Percentiles rank a stretch among this genome's conserved stretches.
Evolutionary conservation across 192 early-diverging fungal genomes (phyloP).

Genomic region (Entophlyctis helioformis): DNA sequence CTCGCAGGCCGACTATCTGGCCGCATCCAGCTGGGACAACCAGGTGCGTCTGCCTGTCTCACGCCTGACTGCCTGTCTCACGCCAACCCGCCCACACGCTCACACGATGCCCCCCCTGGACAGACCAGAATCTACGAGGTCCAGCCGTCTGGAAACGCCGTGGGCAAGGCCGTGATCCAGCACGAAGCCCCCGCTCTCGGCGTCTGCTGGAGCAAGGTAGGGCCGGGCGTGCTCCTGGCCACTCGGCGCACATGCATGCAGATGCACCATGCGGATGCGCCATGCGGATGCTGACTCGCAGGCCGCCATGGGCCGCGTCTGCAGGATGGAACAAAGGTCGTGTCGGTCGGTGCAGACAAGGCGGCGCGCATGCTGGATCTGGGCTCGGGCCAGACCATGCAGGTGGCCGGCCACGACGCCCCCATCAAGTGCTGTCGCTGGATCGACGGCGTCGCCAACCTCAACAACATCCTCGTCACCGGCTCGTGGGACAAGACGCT

Average conservation of each 20-base stretch:
- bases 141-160: slow-evolving; percentile 56
- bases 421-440: slow-evolving; percentile 71
- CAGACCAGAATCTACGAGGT: slow-evolving; percentile 93
- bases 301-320: not conserved
- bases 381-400: slow-evolving; percentile 62
- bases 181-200: slow-evolving; percentile 78
- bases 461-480: slow-evolving; percentile 61
- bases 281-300: not conserved
- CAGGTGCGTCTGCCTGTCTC: slow-evolving; percentile 21
- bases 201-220: slow-evolving; percentile 74
- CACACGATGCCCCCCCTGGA: not conserved
- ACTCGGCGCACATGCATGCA: too few species aligned
- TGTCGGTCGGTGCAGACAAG: slow-evolving; percentile 86
- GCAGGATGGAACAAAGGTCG: slow-evolving; percentile 81
- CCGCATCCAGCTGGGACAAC: slow-evolving; percentile 87
- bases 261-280: not conserved
- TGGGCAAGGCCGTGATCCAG: slow-evolving; percentile 65
- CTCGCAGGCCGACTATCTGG: slow-evolving; percentile 68
- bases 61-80: not conserved
- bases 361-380: slow-evolving; percentile 76
- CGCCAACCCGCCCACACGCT: not conserved
- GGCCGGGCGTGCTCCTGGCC: not conserved
- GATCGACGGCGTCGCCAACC: slow-evolving; percentile 47
- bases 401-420: slow-evolving; percentile 84
- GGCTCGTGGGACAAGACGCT: slow-evolving; percentile 95